Evolutionary conservation across 495 filamentous ascomycete species (phyloP).

Genomic region (Hyaloscypha variabilis): DNA sequence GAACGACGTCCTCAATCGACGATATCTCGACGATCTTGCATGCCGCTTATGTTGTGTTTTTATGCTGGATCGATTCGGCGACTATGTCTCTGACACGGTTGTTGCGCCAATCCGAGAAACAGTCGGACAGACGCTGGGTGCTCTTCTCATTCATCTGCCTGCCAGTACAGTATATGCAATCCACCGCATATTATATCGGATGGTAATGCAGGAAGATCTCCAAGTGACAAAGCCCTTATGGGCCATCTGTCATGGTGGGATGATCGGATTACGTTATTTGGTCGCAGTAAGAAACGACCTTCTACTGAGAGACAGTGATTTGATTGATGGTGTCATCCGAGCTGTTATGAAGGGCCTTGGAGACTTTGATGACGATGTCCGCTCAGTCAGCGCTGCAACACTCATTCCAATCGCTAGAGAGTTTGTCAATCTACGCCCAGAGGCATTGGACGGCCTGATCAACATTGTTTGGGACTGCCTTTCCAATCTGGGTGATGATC

Average conservation of each 20-base stretch:
- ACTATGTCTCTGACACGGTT: slow-evolving; percentile 96
- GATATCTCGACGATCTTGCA: slow-evolving; percentile 90
- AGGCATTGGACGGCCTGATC: slow-evolving; percentile 77
- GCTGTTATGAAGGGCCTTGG: slow-evolving; percentile 94
- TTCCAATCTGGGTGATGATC: slow-evolving; percentile 90
- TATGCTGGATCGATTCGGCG: slow-evolving; percentile 96
- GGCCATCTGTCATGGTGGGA: slow-evolving; percentile 97
- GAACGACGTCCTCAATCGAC: slow-evolving; percentile 77
- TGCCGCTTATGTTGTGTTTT: slow-evolving; percentile 92
- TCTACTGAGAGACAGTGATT: slow-evolving; percentile 73
- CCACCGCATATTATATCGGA: slow-evolving; percentile 77
- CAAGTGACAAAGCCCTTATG: slow-evolving; percentile 71
- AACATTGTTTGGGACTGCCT: slow-evolving; percentile 97
- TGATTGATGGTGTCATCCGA: slow-evolving; percentile 90
- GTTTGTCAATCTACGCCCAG: slow-evolving; percentile 80
- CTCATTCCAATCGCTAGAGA: slow-evolving; percentile 94
- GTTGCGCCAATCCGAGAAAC: slow-evolving; percentile 96
- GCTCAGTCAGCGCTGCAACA: slow-evolving; percentile 94
- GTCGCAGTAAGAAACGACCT: slow-evolving; percentile 94
- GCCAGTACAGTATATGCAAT: slow-evolving; percentile 74
- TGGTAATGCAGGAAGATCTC: slow-evolving; percentile 90
- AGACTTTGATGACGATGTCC: slow-evolving; percentile 92
- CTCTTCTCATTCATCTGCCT: slow-evolving; percentile 80
- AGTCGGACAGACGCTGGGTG: slow-evolving; percentile 92
- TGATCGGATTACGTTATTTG: slow-evolving; percentile 93